phyloP scores from a whole-genome alignment of 1,284 basidiomycete genomes.

The Marasmius oreades region DNA sequence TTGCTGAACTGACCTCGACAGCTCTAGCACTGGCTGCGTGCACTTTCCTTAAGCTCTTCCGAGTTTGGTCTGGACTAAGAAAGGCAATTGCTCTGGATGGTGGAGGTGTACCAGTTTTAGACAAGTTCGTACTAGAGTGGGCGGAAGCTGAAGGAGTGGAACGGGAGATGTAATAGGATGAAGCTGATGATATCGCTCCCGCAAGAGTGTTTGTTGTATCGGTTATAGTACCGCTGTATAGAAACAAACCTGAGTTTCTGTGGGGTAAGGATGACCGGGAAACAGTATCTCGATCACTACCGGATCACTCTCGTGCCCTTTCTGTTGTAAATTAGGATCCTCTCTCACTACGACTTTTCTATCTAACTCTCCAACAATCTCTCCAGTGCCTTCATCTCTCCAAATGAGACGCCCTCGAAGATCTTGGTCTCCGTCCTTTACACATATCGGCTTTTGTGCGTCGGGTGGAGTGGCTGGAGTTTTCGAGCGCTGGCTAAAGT shows the following conservation, averaged over 20 bases:
- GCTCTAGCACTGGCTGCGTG: slow-evolving; percentile 66
- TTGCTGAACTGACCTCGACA: slow-evolving; percentile 62
- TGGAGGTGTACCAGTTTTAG: slow-evolving; percentile 26
- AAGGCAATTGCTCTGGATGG: slow-evolving; percentile 57
- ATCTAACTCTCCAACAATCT: slow-evolving; percentile 73
- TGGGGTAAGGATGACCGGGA: not conserved
- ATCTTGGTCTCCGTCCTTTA: slow-evolving; percentile 29
- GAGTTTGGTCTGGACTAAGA: slow-evolving; percentile 56
- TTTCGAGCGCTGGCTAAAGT: slow-evolving; percentile 27
- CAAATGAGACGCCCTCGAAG: slow-evolving; percentile 69
- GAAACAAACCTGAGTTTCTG: not conserved
- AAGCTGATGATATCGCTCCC: slow-evolving; percentile 58
- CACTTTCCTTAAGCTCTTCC: slow-evolving; percentile 53
- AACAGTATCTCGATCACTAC: slow-evolving; percentile 68
- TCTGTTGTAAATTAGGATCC: slow-evolving; percentile 45
- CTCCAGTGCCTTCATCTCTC: slow-evolving; percentile 71
- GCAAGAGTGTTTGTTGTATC: slow-evolving; percentile 62
- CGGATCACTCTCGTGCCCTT: slow-evolving; percentile 55
- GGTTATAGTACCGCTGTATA: slow-evolving; percentile 61
- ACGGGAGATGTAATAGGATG: slow-evolving; percentile 59
- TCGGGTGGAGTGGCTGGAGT: slow-evolving; percentile 13
- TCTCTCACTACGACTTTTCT: slow-evolving; percentile 55
- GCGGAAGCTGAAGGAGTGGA: slow-evolving; percentile 38
- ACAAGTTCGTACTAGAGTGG: not conserved
- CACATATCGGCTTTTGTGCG: not conserved